phyloP scores from a whole-genome alignment of 2,329 filamentous ascomycete genomes.

The Periconia sp. region DNA sequence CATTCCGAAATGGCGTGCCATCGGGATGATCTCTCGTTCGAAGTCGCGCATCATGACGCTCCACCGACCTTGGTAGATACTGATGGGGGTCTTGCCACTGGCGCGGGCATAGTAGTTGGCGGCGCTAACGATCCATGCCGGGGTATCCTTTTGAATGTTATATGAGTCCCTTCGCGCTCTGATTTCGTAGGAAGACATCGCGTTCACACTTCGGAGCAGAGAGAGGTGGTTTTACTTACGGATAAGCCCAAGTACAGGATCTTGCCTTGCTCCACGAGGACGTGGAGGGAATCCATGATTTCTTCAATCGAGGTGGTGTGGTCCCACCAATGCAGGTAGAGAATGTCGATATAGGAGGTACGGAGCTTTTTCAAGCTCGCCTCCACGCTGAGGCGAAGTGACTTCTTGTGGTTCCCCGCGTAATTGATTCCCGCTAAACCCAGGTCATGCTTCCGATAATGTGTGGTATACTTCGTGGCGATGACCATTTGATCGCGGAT shows the following conservation, averaged over 20 bases:
- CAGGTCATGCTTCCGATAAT: slow-evolving; percentile 19
- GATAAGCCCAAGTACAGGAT: slow-evolving; percentile 52
- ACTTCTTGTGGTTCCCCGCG: slow-evolving; percentile 48
- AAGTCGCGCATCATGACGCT: slow-evolving; percentile 60
- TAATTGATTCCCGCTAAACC: slow-evolving; percentile 12
- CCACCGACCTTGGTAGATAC: slow-evolving; percentile 48
- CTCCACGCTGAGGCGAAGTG: slow-evolving; percentile 43
- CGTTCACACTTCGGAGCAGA: slow-evolving; percentile 7
- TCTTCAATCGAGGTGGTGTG: slow-evolving; percentile 48
- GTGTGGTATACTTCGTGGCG: slow-evolving; percentile 42
- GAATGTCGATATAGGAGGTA: slow-evolving; percentile 64
- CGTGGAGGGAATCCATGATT: slow-evolving; percentile 49
- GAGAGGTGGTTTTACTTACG: slow-evolving; percentile 2
- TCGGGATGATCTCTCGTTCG: slow-evolving; percentile 69
- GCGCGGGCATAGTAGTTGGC: slow-evolving; percentile 34
- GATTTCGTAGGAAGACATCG: slow-evolving; percentile 8
- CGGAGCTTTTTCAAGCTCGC: slow-evolving; percentile 19
- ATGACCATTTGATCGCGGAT: slow-evolving; percentile 47
- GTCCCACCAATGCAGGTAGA: slow-evolving; percentile 39
- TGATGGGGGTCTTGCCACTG: slow-evolving; percentile 43
- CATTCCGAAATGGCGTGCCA: slow-evolving; percentile 66
- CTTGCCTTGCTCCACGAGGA: slow-evolving; percentile 46
- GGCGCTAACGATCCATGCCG: too few relatives aligned
- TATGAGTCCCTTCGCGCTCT: slow-evolving; percentile 2
- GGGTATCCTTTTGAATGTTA: too few relatives aligned